A percentile compares a stretch with the other conserved stretches of the same genome.
Evolutionary conservation across 1,284 basidiomycete genomes (phyloP).

Genomic region (Puccinia coronata): DNA sequence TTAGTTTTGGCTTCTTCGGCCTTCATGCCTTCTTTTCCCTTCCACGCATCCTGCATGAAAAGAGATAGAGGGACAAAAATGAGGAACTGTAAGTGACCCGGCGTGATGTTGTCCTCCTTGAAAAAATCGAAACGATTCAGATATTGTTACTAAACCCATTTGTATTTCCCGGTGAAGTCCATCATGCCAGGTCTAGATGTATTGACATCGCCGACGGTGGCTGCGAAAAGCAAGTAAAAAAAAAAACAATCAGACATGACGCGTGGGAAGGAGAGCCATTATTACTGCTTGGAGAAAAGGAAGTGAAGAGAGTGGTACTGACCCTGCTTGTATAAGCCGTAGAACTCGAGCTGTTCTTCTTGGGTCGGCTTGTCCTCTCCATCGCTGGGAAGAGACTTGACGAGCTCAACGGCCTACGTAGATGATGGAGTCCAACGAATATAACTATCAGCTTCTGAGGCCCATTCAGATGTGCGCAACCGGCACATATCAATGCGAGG

Average conservation of each 20-base stretch:
- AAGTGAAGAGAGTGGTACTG: background rate
- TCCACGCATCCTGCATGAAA: conserved; percentile 42
- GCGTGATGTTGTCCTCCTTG: no score
- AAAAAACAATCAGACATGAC: no score
- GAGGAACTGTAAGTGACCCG: no score
- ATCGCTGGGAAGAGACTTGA: conserved; percentile 69
- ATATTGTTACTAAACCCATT: conserved; percentile 50
- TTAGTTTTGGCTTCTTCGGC: conserved; percentile 27
- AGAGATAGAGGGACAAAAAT: background rate
- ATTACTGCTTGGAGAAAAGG: background rate
- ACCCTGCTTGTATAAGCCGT: conserved; percentile 43
- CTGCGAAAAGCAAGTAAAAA: background rate
- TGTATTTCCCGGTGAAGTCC: conserved; percentile 28
- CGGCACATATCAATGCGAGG: no score
- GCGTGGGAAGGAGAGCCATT: background rate
- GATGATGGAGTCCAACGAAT: background rate
- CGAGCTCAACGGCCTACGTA: conserved; percentile 50
- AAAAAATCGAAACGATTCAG: background rate
- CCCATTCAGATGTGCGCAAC: no score
- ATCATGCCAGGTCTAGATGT: conserved; percentile 36
- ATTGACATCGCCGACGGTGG: conserved; percentile 43
- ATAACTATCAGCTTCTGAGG: background rate
- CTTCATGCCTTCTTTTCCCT: conserved; percentile 24
- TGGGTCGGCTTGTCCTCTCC: conserved; percentile 75
- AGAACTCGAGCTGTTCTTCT: conserved; percentile 62